These are phyloP conservation scores for Apiospora koreana DNA, from an alignment of 2,329 filamentous ascomycete species.

Conservation along the genomic window DNA sequence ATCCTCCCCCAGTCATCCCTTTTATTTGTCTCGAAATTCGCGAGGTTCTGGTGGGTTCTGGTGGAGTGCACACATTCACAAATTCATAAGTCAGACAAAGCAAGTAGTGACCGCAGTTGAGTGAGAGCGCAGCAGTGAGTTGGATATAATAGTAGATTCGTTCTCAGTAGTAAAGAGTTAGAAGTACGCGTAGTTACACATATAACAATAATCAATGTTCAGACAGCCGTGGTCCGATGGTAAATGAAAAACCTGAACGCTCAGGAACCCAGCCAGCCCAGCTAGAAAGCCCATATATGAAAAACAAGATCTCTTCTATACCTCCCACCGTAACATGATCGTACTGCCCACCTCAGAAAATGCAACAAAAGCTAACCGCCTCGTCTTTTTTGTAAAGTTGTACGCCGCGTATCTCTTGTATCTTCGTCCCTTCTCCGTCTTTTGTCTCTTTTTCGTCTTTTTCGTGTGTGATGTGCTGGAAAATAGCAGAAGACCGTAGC, in stretches of 20 bases:
- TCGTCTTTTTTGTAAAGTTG: background rate
- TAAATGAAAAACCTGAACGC: background rate
- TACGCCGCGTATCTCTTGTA: background rate
- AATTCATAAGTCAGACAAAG: background rate
- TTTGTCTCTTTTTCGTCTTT: background rate
- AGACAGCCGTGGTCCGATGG: background rate
- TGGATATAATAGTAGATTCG: background rate
- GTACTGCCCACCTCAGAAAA: background rate
- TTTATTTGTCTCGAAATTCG: background rate
- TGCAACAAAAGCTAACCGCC: conserved; percentile 3
- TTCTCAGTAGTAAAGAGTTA: background rate
- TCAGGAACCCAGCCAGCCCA: background rate
- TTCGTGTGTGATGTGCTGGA: background rate
- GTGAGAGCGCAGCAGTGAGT: background rate
- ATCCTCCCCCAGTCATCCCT: background rate
- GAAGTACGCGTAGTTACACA: background rate
- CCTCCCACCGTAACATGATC: background rate
- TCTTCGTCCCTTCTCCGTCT: background rate
- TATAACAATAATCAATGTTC: background rate
- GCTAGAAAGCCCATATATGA: background rate
- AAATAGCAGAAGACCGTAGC: background rate
- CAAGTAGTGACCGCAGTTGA: background rate
- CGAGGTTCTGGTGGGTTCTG: background rate
- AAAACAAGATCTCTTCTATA: background rate
- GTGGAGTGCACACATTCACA: no score